Evolutionary conservation across 257 asterid species (phyloP), one percentile per base, ranked within the genome.

Genomic region (Solanum commersonii): DNA sequence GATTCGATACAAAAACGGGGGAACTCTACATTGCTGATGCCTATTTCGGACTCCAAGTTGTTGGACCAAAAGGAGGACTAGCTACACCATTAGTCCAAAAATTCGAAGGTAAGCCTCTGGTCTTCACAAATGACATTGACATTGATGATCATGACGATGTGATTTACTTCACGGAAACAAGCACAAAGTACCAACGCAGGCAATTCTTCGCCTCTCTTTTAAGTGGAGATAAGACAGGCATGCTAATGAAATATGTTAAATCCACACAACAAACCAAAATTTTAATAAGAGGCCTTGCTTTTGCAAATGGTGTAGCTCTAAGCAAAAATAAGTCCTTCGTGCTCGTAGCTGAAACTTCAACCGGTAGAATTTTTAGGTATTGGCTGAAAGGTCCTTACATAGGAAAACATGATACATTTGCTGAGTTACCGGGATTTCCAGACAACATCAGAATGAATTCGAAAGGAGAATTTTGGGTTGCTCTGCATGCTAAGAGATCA

Each of bases 21-120:
- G 90, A 95, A 35, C 90, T 95, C 3, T 95, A 95, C 89, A 91
- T 93, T 56, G 98, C 96, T 8, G 98, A 94, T 90, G 95, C 98
- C 11, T 95, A 94, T 90, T 88, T 94, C 42, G 96, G 98, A 38
- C 91, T 95, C 86, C 94, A 71, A 25, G 93, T 92, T 1, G 96
- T 95, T 2, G 96, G 96, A n/a, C 92, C 95, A 4, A 23, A 27
- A 27, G 98, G 98, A 23, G 98, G 98, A 52, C 3, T 89, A 82
- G 95, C 95, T 70, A 79, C 91, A 7, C 92, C 81, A 49, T 40
- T 94, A n/a, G 94, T 92, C n/a, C 92, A 92, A n/a, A 90, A 94
- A 67, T 93, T 90, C 8, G 87, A 95, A 40, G 96, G 95, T 81
- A 88, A 82, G 78, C 91, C 85, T n/a, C 81, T 95, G 2, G 90